Conservation (phyloP, 495 filamentous ascomycete species). For the Jackrogersella multiformis region DNA sequence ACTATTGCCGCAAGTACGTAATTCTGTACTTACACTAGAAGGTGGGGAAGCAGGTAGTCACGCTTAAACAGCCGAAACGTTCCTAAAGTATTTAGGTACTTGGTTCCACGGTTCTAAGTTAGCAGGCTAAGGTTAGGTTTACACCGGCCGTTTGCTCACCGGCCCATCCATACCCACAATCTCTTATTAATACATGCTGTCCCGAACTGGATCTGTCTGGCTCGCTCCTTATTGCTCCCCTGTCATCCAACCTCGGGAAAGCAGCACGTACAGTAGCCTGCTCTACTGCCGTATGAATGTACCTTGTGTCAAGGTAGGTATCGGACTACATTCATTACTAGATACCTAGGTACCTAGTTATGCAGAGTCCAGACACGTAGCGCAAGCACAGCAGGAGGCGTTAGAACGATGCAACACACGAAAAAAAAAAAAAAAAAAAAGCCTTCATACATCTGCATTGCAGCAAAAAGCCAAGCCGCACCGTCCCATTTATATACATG, state of each 20-base stretch:
- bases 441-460: conserved; percentile 19
- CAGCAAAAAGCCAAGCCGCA: conserved; percentile 20
- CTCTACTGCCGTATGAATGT: conserved; percentile 8
- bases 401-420: conserved; percentile 24
- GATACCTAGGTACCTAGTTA: conserved; percentile 14
- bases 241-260: conserved; percentile 34
- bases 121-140: conserved; percentile 10
- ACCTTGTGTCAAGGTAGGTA: conserved; percentile 32
- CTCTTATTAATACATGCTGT: conserved; percentile 35
- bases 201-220: conserved; percentile 22
- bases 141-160: conserved; percentile 30
- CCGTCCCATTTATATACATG: neutral
- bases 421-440: neutral
- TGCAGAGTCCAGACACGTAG: conserved; percentile 19
- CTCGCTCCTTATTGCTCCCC: conserved; percentile 21
- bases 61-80: conserved; percentile 27
- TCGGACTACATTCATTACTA: no score
- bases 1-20: conserved; percentile 18
- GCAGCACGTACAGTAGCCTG: conserved; percentile 21
- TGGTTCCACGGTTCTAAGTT: neutral
- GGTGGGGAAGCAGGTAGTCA: conserved; percentile 30
- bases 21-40: conserved; percentile 13
- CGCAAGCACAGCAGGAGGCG: conserved; percentile 28
- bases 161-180: conserved; percentile 21
- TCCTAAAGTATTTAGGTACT: conserved; percentile 12